A percentile compares a stretch with the other conserved stretches of the same genome.
These are phyloP conservation scores for Candida glaebosa DNA, from an alignment of 805 yeast genomes.

Conservation along the genomic window DNA sequence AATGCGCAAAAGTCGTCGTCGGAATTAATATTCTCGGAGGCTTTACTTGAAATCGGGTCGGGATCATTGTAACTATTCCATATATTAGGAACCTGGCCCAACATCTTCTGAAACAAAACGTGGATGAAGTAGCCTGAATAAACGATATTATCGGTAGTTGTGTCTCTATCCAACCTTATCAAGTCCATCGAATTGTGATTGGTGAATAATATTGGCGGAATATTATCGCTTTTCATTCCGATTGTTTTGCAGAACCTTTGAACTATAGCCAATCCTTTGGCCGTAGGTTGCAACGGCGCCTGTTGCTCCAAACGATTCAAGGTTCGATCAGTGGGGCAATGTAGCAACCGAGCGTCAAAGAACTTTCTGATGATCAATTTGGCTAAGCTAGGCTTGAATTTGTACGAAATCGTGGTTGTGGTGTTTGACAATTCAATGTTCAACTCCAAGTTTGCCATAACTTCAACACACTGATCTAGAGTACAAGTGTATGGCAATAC, in stretches of 20 bases:
- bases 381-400: constrained; percentile 50
- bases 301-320: constrained; percentile 41
- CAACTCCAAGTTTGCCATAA: constrained; percentile 49
- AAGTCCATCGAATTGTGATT: constrained; percentile 69
- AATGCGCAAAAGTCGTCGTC: not conserved
- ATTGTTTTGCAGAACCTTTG: constrained; percentile 54
- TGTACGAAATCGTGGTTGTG: constrained; percentile 52
- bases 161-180: constrained; percentile 62
- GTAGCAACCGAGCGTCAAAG: constrained; percentile 61
- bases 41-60: constrained; percentile 19
- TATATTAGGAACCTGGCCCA: constrained; percentile 67
- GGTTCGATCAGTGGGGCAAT: constrained; percentile 75
- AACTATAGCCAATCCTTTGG: constrained; percentile 79
- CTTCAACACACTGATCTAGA: constrained; percentile 45
- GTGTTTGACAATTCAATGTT: constrained; percentile 48
- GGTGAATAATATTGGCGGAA: constrained; percentile 51
- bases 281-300: constrained; percentile 72
- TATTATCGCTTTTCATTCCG: constrained; percentile 42
- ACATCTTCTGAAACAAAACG: constrained; percentile 55
- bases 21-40: not conserved
- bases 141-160: constrained; percentile 52
- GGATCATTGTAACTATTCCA: constrained; percentile 60
- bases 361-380: constrained; percentile 45
- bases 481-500: constrained; percentile 52
- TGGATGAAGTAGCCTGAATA: constrained; percentile 64